Conservation (phyloP, 139 green algal genomes). For the Pleodorina starrii region DNA sequence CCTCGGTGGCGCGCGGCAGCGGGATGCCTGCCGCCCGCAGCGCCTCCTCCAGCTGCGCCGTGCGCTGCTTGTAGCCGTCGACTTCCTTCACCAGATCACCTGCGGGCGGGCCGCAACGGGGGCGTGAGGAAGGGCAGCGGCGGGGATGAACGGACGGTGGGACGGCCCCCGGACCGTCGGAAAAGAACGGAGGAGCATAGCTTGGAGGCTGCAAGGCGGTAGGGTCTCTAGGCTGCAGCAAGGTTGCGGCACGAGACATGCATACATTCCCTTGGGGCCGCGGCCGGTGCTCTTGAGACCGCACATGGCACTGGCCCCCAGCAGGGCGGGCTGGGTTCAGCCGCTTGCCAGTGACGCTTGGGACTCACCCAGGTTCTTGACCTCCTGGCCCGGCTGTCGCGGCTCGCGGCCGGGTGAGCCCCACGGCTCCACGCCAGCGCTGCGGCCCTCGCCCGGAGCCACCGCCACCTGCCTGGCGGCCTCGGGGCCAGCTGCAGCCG, state of each 20-base stretch:
- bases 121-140: too few species aligned
- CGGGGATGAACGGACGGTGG: too few species aligned
- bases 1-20: not conserved
- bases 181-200: too few species aligned
- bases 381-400: not conserved
- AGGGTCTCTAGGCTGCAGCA: too few species aligned
- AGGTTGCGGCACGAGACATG: too few species aligned
- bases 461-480: not conserved
- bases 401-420: constrained; percentile 19
- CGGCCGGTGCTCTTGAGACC: too few species aligned
- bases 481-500: not conserved
- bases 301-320: too few species aligned
- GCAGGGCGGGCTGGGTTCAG: too few species aligned
- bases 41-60: not conserved
- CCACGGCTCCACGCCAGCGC: not conserved
- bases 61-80: not conserved
- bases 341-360: too few species aligned
- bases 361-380: constrained; percentile 1
- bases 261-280: too few species aligned
- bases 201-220: too few species aligned
- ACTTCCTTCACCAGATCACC: not conserved
- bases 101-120: not conserved
- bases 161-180: too few species aligned
- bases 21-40: constrained; percentile 12
- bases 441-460: not conserved